Percentiles rank a stretch among this genome's conserved stretches.
Conservation (phyloP, 2,329 filamentous ascomycete genomes). For the Monilinia fructigena region DNA sequence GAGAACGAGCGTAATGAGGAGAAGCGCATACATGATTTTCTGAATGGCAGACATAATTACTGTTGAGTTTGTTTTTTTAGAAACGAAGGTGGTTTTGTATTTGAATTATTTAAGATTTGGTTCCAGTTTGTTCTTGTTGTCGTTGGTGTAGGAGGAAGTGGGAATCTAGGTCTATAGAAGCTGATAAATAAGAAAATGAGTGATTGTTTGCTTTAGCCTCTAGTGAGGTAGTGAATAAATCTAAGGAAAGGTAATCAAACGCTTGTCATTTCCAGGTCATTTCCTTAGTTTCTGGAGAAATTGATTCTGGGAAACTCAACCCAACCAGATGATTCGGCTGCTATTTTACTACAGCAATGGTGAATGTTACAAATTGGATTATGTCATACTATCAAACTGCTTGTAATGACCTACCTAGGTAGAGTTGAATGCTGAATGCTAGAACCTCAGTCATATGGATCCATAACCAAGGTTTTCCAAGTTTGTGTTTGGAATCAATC, state of each 20-base stretch:
- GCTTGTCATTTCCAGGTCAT: too few relatives aligned
- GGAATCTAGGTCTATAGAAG: background rate
- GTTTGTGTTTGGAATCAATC: too few relatives aligned
- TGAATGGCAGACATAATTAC: background rate
- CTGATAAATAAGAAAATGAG: background rate
- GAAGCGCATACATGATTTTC: conserved; percentile 2
- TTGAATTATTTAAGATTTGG: background rate
- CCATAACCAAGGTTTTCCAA: too few relatives aligned
- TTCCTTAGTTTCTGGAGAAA: too few relatives aligned
- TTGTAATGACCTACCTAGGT: too few relatives aligned
- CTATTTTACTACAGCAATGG: too few relatives aligned
- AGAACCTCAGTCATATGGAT: too few relatives aligned
- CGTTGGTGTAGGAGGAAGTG: background rate
- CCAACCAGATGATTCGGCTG: too few relatives aligned
- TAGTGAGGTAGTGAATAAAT: conserved; percentile 4
- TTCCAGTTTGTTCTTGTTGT: background rate
- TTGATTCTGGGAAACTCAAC: too few relatives aligned
- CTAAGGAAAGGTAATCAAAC: background rate
- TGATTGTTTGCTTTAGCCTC: background rate
- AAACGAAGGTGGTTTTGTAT: conserved; percentile 5
- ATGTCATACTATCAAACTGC: too few relatives aligned
- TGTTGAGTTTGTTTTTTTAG: background rate
- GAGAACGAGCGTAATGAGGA: background rate
- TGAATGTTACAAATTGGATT: too few relatives aligned
- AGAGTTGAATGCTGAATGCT: too few relatives aligned